Percentiles rank a stretch among this genome's conserved stretches.
These are phyloP conservation scores for Aurinia saxatilis DNA, from an alignment of 345 rosid genomes.

Conservation along the genomic window DNA sequence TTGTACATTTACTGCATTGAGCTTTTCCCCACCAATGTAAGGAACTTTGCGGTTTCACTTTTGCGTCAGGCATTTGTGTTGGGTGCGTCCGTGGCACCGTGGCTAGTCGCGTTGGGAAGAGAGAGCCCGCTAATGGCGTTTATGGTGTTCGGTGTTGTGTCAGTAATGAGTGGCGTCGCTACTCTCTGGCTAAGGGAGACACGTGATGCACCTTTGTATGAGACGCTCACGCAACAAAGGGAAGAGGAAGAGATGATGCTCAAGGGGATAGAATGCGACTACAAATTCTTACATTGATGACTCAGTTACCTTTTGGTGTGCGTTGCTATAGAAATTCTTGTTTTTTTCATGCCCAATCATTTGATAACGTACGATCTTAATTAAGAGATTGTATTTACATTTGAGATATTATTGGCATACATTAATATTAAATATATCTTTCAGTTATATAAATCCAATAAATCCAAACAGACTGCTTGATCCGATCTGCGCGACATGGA, in stretches of 20 bases:
- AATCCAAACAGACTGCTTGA: no score
- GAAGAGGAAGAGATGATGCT: conserved; percentile 34
- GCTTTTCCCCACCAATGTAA: conserved; percentile 68
- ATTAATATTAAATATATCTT: no score
- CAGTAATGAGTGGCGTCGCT: conserved; percentile 47
- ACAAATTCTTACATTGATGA: no score
- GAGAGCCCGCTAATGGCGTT: conserved; percentile 47
- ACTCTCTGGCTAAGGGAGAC: conserved; percentile 61
- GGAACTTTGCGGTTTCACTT: conserved; percentile 60
- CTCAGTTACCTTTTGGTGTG: no score
- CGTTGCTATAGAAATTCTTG: no score
- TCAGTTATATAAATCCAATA: no score
- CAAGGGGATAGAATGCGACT: no score
- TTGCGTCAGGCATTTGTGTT: conserved; percentile 54
- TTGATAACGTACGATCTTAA: no score
- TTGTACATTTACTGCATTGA: conserved; percentile 51
- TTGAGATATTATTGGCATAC: no score
- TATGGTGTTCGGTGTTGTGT: conserved; percentile 39
- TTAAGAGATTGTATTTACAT: no score
- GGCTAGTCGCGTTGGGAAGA: conserved; percentile 54
- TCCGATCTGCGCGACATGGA: no score
- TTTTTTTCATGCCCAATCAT: no score
- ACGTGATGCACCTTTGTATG: conserved; percentile 51
- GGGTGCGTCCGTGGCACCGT: conserved; percentile 65
- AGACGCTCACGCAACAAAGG: conserved; percentile 49